Base-by-base conservation (phyloP, 108 stramenopile genomes). In the Thalassiosira profunda region DNA sequence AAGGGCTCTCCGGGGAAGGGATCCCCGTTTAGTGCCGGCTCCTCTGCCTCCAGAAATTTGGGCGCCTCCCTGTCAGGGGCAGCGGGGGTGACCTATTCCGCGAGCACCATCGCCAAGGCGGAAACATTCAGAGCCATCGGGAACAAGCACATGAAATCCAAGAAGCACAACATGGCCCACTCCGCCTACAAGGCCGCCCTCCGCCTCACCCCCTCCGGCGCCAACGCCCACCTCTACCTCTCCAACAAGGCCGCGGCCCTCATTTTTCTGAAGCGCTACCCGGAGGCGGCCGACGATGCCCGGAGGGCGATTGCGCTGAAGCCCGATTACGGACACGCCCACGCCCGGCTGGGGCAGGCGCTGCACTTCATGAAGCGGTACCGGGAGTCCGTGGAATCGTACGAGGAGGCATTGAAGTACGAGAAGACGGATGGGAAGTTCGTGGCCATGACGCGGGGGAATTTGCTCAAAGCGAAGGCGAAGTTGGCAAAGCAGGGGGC, bases 281-380 rank as follows among this genome's bases (percentile, higher is more conserved):
- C 86, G 0, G 89, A 87, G 5, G 94, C 94, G 0, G 91, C 91
- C 21, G 89, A 84, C 1, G 94, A 95, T 62, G 89, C 91, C 5
- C 75, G 85, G 4, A 85, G 94, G 14, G 94, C 94, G 40, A 81
- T 91, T 56, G 89, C 90, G 21, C 41, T 95, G 55, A 92, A 92
- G 40, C 90, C 92, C 4, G 92, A 88, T 6, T 99, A 96, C 82
- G 86, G 97, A 31, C 97, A 99, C 82, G 98, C 97, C 3, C 94
- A 96, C 68, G 90, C 93, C 12, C 86, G 94, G 5, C 69, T 96
- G 49, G 95, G 95, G 15, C 90, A 92, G 70, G 84, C 90, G 6
- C 58, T 93, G 53, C 91, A 93, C 68, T 93, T 93, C 76, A 72
- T 91, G 45, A 91, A 92, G 42, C 84, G 93, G 40, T 96, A 92